phyloP scores from a whole-genome alignment of 176 grass and related monocot genomes.

The Eragrostis curvula region DNA sequence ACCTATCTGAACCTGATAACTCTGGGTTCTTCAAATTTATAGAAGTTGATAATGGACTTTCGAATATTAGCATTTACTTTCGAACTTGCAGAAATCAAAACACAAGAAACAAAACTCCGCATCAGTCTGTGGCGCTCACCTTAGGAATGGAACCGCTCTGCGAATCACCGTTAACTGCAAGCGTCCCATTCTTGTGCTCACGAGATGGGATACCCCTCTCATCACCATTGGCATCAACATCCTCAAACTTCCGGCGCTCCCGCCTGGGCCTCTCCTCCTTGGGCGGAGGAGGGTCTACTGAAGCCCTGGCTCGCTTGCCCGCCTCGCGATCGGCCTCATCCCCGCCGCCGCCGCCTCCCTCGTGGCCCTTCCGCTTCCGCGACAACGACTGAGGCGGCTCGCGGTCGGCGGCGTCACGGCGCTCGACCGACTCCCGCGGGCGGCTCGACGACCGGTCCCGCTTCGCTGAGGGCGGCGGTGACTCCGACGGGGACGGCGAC shows the following conservation, averaged over 20 bases:
- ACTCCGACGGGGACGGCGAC: slow-evolving; percentile 41
- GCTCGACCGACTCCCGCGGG: slow-evolving; percentile 41
- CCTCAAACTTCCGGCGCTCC: slow-evolving; percentile 55
- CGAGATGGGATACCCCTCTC: slow-evolving; percentile 47
- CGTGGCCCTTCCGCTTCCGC: slow-evolving; percentile 53
- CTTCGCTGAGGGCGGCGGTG: slow-evolving; percentile 39
- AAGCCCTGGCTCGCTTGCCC: slow-evolving; percentile 58
- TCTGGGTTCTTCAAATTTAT: neutral
- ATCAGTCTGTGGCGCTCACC: slow-evolving; percentile 52
- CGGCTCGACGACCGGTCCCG: slow-evolving; percentile 56
- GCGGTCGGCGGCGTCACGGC: slow-evolving; percentile 40
- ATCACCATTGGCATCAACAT: slow-evolving; percentile 43
- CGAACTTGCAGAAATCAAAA: slow-evolving; percentile 26
- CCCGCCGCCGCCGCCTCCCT: slow-evolving; percentile 2
- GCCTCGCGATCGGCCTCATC: slow-evolving; percentile 41
- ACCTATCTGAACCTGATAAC: neutral
- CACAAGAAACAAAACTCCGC: neutral
- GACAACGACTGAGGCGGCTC: slow-evolving; percentile 13
- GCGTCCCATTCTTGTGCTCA: slow-evolving; percentile 38
- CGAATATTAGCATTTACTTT: slow-evolving; percentile 5
- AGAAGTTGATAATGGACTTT: neutral
- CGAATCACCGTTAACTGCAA: slow-evolving; percentile 34
- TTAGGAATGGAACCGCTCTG: slow-evolving; percentile 42
- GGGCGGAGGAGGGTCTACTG: slow-evolving; percentile 48
- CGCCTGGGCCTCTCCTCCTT: slow-evolving; percentile 48